A percentile compares a stretch with the other conserved stretches of the same genome.
phyloP scores from a whole-genome alignment of 148 eudicot species.

The Vaccinium corymbosum region DNA sequence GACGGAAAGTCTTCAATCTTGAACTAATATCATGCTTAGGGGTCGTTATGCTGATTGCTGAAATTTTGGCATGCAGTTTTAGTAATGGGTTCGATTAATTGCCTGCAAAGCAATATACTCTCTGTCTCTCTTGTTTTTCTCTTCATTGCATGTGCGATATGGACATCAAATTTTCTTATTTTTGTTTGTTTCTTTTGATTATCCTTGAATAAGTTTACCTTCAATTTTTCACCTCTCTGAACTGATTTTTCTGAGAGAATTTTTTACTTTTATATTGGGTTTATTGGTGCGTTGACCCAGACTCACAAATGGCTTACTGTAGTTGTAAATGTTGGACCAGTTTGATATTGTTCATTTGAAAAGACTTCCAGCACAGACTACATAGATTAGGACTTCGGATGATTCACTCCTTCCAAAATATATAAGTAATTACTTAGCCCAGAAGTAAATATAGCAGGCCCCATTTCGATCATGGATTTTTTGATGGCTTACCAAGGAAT shows the following conservation, averaged over 20 bases:
- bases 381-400: neutral
- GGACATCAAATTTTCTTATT: neutral
- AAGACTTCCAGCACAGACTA: neutral
- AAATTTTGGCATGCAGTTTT: neutral
- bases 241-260: neutral
- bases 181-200: neutral
- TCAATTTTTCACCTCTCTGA: neutral
- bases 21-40: neutral
- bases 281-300: neutral
- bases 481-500: neutral
- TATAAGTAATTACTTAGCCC: neutral
- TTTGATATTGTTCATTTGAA: constrained; percentile 2
- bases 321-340: neutral
- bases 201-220: neutral
- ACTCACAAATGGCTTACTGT: neutral
- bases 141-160: neutral
- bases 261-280: neutral
- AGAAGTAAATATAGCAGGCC: neutral
- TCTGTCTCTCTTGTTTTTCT: neutral
- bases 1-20: neutral
- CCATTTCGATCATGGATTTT: neutral
- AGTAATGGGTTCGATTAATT: neutral
- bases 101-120: neutral
- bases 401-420: neutral
- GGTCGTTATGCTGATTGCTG: neutral